These are phyloP conservation scores for Hippophae tibetana DNA, from an alignment of 306 rosid genomes.

Conservation along the genomic window DNA sequence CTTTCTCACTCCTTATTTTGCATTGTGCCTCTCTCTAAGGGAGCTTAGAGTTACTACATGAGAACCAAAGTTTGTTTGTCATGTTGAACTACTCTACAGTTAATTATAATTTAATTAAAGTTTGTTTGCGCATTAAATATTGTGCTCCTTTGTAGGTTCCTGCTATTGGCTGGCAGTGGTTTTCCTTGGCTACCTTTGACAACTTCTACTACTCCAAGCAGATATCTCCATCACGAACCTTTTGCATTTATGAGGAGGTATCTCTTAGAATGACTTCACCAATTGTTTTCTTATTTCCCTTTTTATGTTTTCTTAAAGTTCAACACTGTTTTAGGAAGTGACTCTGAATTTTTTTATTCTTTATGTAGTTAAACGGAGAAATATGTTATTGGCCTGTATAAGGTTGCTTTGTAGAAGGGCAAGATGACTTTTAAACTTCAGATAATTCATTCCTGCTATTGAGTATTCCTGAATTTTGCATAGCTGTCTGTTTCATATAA, in stretches of 20 bases:
- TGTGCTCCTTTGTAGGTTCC: slow-evolving; percentile 36
- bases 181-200: slow-evolving; percentile 47
- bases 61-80: neutral
- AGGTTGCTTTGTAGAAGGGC: neutral
- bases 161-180: slow-evolving; percentile 76
- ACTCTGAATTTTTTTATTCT: neutral
- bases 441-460: neutral
- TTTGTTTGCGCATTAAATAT: no score
- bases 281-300: slow-evolving; percentile 9
- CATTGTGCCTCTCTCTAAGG: no score
- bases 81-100: no score
- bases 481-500: neutral
- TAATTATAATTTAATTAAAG: no score
- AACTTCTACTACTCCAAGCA: slow-evolving; percentile 38
- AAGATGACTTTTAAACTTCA: slow-evolving; percentile 6
- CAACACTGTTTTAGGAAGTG: neutral
- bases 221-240: slow-evolving; percentile 77
- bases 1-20: no score
- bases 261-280: slow-evolving; percentile 15
- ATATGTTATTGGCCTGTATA: neutral
- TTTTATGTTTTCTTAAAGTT: slow-evolving; percentile 12
- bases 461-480: neutral
- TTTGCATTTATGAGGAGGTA: slow-evolving; percentile 86
- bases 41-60: no score
- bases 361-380: neutral